Base-by-base conservation (phyloP, 164 flowering plant species). In the Malania oleifera region DNA sequence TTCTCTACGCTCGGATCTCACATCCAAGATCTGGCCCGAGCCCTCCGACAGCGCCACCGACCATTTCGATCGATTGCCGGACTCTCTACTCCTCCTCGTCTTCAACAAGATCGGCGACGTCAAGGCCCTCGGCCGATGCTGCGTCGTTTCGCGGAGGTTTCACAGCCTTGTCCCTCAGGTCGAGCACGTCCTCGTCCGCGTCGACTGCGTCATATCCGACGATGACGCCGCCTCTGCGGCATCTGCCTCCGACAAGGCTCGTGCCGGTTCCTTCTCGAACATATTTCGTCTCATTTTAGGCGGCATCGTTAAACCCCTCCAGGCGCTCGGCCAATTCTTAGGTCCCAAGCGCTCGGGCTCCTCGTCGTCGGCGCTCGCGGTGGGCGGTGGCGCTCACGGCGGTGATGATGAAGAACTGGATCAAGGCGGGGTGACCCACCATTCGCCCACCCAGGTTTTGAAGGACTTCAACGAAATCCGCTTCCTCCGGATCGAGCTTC, bases 51-150 rank as follows among this genome's bases (percentile, higher is more conserved):
- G 20, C 10, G 15, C 13, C 29, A 25, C 58, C 58, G 97, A 89
- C 64, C 84, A 76, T 59, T 85, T 89, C 67, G 97, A 87, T 40
- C 67, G 74, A 15, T 43, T 87, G 0, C 95, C 97, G 4, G 95
- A 86, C 54, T 77, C 95, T 0, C 61, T 89, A 2, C 76, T 89
- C 49, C 80, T 89, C 9, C 56, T 87, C 2, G 69, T 89, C 18
- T 86, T 89, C 79, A 89, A 89, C 76, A 71, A 70, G 79, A 82
- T 89, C 81, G 89, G 80, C 25, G 95, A 90, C 40, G 95, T 89
- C 23, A 87, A 87, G 49, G 83, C 90, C 10, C 76, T 89, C 10
- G 97, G 96, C 39, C 80, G 95, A 7, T 89, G 97, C 77, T 83
- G 81, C 63, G 84, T 82, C 23, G 95, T 87, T 22, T 89, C 95